A percentile compares a stretch with the other conserved stretches of the same genome.
Evolutionary conservation across 148 eudicot species (phyloP).

Genomic region (Nyssa sinensis): DNA sequence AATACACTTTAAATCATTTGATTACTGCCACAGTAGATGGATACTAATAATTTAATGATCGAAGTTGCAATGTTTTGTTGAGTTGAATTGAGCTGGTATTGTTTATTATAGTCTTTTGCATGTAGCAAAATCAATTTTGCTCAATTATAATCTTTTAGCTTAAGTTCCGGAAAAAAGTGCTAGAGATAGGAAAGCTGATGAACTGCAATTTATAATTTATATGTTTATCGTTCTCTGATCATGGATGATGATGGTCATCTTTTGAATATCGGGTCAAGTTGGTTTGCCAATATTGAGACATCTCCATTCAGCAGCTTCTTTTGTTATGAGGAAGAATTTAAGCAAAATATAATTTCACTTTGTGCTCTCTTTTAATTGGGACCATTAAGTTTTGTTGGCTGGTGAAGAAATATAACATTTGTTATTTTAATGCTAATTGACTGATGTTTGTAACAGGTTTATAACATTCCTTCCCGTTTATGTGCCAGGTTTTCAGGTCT

Average conservation of each 20-base stretch:
- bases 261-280: neutral
- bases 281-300: neutral
- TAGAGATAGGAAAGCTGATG: too few species aligned
- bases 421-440: neutral
- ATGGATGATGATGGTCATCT: neutral
- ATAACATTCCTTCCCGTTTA: neutral
- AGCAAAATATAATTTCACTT: neutral
- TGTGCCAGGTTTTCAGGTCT: conserved; percentile 69
- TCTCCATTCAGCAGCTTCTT: neutral
- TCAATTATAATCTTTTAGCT: too few species aligned
- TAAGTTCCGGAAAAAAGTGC: too few species aligned
- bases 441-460: conserved; percentile 4
- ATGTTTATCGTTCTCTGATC: neutral
- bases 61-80: too few species aligned
- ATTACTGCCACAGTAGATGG: too few species aligned
- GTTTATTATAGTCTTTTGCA: too few species aligned
- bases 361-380: neutral
- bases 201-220: too few species aligned
- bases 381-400: neutral
- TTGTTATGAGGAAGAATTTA: neutral
- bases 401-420: neutral
- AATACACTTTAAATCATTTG: too few species aligned
- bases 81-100: too few species aligned
- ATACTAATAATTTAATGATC: too few species aligned
- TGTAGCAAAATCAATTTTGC: too few species aligned